Percentiles rank a stretch among this genome's conserved stretches.
Evolutionary conservation across 805 yeast species (phyloP).

Genomic region (Teunomyces funiuensis): DNA sequence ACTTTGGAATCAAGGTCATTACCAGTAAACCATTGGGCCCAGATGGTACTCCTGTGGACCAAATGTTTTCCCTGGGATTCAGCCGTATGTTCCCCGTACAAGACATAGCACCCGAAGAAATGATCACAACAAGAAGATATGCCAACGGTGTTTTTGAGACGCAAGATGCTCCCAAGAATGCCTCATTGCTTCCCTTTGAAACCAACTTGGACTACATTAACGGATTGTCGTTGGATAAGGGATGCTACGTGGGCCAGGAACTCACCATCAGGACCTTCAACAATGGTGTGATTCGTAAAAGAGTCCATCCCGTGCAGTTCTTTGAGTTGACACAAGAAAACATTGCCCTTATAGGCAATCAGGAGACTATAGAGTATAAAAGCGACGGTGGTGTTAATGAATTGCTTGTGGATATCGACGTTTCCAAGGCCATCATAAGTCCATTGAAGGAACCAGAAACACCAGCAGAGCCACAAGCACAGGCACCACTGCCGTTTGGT

Average conservation of each 20-base stretch:
- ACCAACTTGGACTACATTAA: conserved; percentile 76
- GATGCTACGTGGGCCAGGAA: conserved; percentile 97
- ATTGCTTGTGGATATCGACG: conserved; percentile 13
- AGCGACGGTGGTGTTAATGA: conserved; percentile 18
- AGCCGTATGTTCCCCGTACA: conserved; percentile 34
- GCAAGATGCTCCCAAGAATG: conserved; percentile 31
- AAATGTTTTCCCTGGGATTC: conserved; percentile 27
- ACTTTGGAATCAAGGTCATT: conserved; percentile 61
- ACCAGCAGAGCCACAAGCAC: conserved; percentile 6
- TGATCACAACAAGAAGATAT: conserved; percentile 45
- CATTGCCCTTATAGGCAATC: conserved; percentile 17
- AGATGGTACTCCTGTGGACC: conserved; percentile 6
- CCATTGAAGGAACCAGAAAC: conserved; percentile 20
- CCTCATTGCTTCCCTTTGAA: conserved; percentile 70
- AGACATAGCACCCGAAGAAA: conserved; percentile 59
- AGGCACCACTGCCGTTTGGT: conserved; percentile 17
- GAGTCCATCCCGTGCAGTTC: conserved; percentile 66
- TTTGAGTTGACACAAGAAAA: conserved; percentile 17
- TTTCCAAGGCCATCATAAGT: conserved; percentile 16
- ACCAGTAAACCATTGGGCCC: conserved; percentile 16
- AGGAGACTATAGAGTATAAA: conserved; percentile 14
- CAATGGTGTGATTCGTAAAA: conserved; percentile 78
- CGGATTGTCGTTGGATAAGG: conserved; percentile 84
- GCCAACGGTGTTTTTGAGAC: conserved; percentile 40
- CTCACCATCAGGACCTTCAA: conserved; percentile 84